Percentiles rank a stretch among this genome's conserved stretches.
These are phyloP conservation scores for Fistulifera pelliculosa DNA, from an alignment of 108 stramenopile genomes.

Conservation along the genomic window DNA sequence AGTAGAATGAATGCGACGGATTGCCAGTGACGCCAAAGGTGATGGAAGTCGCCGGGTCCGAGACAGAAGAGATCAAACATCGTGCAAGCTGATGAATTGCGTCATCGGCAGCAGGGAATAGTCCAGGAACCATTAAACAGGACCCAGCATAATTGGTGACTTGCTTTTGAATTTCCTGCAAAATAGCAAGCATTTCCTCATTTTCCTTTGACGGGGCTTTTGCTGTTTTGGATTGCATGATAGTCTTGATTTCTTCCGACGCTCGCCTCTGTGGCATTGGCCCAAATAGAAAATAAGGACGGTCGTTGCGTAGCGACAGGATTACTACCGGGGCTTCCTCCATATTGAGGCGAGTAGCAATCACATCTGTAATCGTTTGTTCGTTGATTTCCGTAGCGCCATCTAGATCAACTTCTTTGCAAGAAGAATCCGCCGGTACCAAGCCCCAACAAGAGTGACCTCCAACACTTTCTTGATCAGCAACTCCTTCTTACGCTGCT, in stretches of 20 bases:
- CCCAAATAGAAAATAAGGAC: conserved; percentile 47
- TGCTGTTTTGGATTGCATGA: conserved; percentile 8
- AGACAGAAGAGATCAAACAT: conserved; percentile 29
- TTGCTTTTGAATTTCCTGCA: conserved; percentile 54
- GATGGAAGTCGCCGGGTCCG: conserved; percentile 42
- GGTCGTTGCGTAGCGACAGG: not conserved
- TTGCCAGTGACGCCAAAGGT: conserved; percentile 53
- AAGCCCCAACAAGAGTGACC: conserved; percentile 17
- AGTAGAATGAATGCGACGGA: conserved; percentile 47
- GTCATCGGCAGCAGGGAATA: conserved; percentile 55
- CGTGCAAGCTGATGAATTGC: conserved; percentile 39
- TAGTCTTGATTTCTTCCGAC: conserved; percentile 52
- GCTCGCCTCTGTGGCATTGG: conserved; percentile 46
- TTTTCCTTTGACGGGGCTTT: conserved; percentile 11
- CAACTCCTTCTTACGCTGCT: conserved; percentile 52
- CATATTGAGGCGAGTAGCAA: conserved; percentile 51
- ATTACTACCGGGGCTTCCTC: conserved; percentile 1
- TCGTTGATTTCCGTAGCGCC: conserved; percentile 19
- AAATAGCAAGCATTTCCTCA: conserved; percentile 38
- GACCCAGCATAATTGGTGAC: conserved; percentile 72
- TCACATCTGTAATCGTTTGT: conserved; percentile 56
- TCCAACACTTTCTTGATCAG: conserved; percentile 45
- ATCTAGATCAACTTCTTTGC: conserved; percentile 26
- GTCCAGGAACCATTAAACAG: conserved; percentile 60
- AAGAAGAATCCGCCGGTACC: conserved; percentile 12